phyloP scores from a whole-genome alignment of 2,329 filamentous ascomycete species.

The Diplodia corticola region DNA sequence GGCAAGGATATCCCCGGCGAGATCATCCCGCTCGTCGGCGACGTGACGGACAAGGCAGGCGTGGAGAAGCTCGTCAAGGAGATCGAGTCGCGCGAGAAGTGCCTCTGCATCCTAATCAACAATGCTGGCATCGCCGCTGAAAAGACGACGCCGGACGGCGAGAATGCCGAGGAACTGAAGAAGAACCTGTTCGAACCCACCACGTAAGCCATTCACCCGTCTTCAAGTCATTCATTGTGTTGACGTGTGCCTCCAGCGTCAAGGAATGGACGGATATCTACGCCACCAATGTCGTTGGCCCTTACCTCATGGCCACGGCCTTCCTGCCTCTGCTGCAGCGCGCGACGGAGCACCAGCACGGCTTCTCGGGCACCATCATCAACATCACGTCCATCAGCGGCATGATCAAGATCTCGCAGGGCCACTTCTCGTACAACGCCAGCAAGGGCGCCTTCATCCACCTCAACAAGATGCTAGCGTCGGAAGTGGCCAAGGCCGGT shows the following conservation, averaged over 20 bases:
- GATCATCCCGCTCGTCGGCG: conserved; percentile 49
- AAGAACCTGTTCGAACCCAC: conserved; percentile 48
- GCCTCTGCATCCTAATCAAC: conserved; percentile 50
- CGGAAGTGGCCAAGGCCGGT: conserved; percentile 52
- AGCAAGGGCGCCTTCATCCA: conserved; percentile 55
- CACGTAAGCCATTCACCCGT: conserved; percentile 24
- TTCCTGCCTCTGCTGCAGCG: conserved; percentile 51
- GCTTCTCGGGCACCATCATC: conserved; percentile 48
- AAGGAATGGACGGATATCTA: conserved; percentile 50
- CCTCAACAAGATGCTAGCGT: conserved; percentile 56
- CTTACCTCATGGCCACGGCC: conserved; percentile 49
- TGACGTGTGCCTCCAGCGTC: conserved; percentile 31
- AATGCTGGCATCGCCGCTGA: conserved; percentile 49
- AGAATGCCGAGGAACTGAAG: conserved; percentile 45
- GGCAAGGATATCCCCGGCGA: conserved; percentile 47
- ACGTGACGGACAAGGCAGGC: conserved; percentile 47
- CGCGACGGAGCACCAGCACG: conserved; percentile 43
- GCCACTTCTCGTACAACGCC: conserved; percentile 52
- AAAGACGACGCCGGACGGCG: conserved; percentile 42
- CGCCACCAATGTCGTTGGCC: conserved; percentile 50
- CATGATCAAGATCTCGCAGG: conserved; percentile 48
- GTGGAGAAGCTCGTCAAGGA: conserved; percentile 46
- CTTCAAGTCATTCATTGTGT: neutral
- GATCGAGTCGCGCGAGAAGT: conserved; percentile 47
- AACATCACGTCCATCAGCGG: conserved; percentile 51